These are phyloP conservation scores for Gossypium raimondii DNA, from an alignment of 345 rosid genomes.

Conservation along the genomic window DNA sequence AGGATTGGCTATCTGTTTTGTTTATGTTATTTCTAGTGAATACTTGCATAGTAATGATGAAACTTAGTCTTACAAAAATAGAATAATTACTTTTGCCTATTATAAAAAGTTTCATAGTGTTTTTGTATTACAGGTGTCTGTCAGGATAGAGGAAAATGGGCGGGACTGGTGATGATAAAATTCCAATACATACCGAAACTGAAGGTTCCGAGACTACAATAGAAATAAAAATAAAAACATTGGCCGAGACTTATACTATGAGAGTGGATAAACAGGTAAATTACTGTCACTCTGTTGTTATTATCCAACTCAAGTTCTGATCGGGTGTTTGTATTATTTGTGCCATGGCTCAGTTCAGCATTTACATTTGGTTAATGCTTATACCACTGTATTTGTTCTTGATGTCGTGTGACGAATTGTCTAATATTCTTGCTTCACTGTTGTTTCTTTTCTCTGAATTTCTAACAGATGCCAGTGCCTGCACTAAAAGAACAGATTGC, in stretches of 20 bases:
- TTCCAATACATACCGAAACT: slow-evolving; percentile 28
- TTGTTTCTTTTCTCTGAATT: slow-evolving; percentile 11
- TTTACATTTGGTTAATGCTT: too few relatives aligned
- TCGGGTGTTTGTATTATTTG: too few relatives aligned
- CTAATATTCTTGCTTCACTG: neutral
- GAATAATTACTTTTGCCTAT: neutral
- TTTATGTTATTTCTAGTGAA: too few relatives aligned
- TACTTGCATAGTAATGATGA: too few relatives aligned
- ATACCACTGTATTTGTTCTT: neutral
- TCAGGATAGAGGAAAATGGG: slow-evolving; percentile 43
- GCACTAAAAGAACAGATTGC: slow-evolving; percentile 78
- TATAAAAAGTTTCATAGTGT: too few relatives aligned
- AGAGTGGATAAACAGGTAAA: slow-evolving; percentile 73
- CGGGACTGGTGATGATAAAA: slow-evolving; percentile 32
- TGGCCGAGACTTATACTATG: slow-evolving; percentile 70
- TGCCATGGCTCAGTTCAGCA: too few relatives aligned
- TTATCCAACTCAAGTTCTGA: neutral
- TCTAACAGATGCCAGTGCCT: slow-evolving; percentile 63
- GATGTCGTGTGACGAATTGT: neutral
- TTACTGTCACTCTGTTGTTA: neutral
- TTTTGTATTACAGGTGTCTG: slow-evolving; percentile 21
- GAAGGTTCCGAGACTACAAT: slow-evolving; percentile 52
- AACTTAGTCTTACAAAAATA: neutral
- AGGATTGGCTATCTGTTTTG: neutral
- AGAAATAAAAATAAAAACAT: slow-evolving; percentile 66